Base-by-base conservation (phyloP, 768 basidiomycete genomes). In the Tremella yokohamensis region DNA sequence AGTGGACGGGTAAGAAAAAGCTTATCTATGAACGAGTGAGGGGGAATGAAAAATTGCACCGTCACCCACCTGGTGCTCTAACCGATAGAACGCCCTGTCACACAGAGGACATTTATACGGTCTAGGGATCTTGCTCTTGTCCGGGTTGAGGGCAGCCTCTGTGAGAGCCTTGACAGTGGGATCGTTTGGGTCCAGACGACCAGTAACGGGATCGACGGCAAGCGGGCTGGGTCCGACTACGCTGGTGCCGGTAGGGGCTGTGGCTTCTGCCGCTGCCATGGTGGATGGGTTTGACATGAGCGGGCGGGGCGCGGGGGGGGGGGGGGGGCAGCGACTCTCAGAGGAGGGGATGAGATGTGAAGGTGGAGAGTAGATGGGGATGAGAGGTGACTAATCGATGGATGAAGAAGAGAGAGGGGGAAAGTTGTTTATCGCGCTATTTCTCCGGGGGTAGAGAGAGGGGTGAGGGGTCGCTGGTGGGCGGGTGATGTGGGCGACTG, bases 71-170 rank as follows among this genome's bases (percentile, higher is more conserved):
- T 93, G 91, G 77, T 99, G 94, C 76, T 99, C 94, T 20, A 98
- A 84, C 56, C 94, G 82, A 71, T 89, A 92, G 78, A 99, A 99
- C 0, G 94, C 91, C n/a, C 91, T 82, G 24, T 89, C 90, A 73
- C 94, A 99, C 26, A 89, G 82, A 1, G 94, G 94, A 75, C 94
- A 99, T 75, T 97, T 98, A 85, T 97, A 99, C 0, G 94, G 94
- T 57, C 92, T 78, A 0, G 85, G 80, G 44, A 81, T 80, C 70
- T 80, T 79, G 68, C 72, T 76, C 75, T 80, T 80, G 67, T 80
- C 79, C 67, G 79, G 76, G 39, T 75, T 73, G 42, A 80, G 62
- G 3, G 72, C 73, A 8, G 78, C 78, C 49, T 77, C 76, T 11
- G 76, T 75, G 29, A 76, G 59, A 50, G 77, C 77, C 54, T 66